Percentiles rank a stretch among this genome's conserved stretches.
Evolutionary conservation across 108 stramenopile species (phyloP).

Genomic region (Seminavis robusta): DNA sequence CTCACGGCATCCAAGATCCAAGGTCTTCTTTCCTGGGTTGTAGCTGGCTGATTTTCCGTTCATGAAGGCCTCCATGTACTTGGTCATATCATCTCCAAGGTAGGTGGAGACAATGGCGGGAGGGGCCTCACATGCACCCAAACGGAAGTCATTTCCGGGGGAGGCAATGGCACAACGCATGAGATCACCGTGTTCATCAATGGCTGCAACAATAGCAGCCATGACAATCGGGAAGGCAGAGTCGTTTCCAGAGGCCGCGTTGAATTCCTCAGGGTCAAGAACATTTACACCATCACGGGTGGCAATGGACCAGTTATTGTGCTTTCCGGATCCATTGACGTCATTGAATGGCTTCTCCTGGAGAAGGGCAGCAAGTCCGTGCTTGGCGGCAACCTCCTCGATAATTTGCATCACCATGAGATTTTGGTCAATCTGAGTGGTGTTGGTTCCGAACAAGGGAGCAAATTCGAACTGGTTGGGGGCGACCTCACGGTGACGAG

Average conservation of each 20-base stretch:
- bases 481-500: conserved; percentile 94
- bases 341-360: conserved; percentile 98
- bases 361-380: conserved; percentile 91
- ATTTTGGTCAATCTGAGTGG: conserved; percentile 93
- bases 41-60: conserved; percentile 69
- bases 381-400: conserved; percentile 86
- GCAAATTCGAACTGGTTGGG: conserved; percentile 96
- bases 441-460: conserved; percentile 87
- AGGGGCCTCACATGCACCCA: conserved; percentile 95
- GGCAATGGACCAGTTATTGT: conserved; percentile 95
- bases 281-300: conserved; percentile 82
- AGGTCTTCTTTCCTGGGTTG: conserved; percentile 64
- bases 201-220: conserved; percentile 87
- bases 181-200: conserved; percentile 93
- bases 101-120: conserved; percentile 95
- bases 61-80: conserved; percentile 81
- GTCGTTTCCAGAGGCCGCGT: conserved; percentile 64
- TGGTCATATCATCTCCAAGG: conserved; percentile 90
- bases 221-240: conserved; percentile 88
- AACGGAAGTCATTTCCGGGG: conserved; percentile 96
- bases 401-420: conserved; percentile 96
- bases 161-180: conserved; percentile 90
- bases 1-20: conserved; percentile 78
- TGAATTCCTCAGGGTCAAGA: conserved; percentile 64
- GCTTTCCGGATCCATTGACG: conserved; percentile 95